Conservation (phyloP, 2,329 filamentous ascomycete genomes). For the Dactylella cylindrospora region DNA sequence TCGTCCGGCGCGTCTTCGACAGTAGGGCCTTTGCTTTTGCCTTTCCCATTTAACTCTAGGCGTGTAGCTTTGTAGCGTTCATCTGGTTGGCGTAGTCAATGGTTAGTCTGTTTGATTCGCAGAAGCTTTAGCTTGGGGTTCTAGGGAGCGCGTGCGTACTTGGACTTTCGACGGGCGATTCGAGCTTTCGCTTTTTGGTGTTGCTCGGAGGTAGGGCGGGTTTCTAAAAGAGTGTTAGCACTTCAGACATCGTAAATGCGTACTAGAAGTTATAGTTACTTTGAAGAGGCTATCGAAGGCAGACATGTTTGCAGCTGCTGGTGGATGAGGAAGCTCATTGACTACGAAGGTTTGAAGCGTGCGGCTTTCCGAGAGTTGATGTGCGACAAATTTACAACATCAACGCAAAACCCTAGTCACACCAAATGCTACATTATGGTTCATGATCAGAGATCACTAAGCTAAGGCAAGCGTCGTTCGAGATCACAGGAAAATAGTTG, state of each 20-base stretch:
- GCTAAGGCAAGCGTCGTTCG: too few relatives aligned
- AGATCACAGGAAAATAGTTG: too few relatives aligned
- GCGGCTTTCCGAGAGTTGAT: too few relatives aligned
- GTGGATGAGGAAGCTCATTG: too few relatives aligned
- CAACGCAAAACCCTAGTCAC: too few relatives aligned
- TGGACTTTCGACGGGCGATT: constrained; percentile 61
- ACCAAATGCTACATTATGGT: too few relatives aligned
- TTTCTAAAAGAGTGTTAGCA: constrained; percentile 18
- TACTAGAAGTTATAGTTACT: constrained; percentile 1
- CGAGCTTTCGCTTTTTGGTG: constrained; percentile 65
- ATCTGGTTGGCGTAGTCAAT: constrained; percentile 53
- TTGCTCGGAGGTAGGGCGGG: constrained; percentile 49
- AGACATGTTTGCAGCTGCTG: constrained; percentile 24
- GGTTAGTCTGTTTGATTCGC: background rate
- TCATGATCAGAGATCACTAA: too few relatives aligned
- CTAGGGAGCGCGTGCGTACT: constrained; percentile 55
- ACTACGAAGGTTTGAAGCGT: too few relatives aligned
- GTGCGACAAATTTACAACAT: too few relatives aligned
- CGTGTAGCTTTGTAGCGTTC: constrained; percentile 67
- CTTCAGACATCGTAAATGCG: background rate
- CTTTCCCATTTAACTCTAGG: constrained; percentile 55
- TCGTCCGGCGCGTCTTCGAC: constrained; percentile 56
- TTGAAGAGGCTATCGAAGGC: constrained; percentile 44
- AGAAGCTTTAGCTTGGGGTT: background rate
- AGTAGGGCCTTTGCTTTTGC: constrained; percentile 49